Evolutionary conservation across 805 yeast species (phyloP).

Genomic region (Wickerhamiella allomyrinae): DNA sequence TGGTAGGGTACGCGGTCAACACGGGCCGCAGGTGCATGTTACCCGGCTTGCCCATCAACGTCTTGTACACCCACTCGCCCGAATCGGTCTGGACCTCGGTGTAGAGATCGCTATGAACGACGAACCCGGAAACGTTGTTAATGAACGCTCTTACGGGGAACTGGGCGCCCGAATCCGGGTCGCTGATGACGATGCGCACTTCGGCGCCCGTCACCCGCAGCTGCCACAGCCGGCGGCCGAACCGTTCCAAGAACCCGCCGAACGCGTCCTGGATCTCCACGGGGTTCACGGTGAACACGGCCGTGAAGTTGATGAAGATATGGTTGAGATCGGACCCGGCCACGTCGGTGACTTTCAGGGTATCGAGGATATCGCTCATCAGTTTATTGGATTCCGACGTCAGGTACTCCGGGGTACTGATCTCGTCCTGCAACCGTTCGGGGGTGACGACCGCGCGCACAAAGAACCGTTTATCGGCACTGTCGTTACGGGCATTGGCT

Average conservation of each 20-base stretch:
- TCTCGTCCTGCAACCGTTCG: constrained; percentile 85
- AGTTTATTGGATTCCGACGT: constrained; percentile 93
- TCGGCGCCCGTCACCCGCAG: constrained; percentile 95
- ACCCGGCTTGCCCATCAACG: constrained; percentile 64
- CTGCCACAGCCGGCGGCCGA: constrained; percentile 94
- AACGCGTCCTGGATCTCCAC: constrained; percentile 95
- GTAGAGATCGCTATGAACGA: constrained; percentile 87
- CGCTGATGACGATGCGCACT: constrained; percentile 88
- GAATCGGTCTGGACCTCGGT: constrained; percentile 83
- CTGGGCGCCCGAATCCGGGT: constrained; percentile 72
- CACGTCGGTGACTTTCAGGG: constrained; percentile 85
- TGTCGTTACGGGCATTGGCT: constrained; percentile 86
- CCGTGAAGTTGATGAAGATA: constrained; percentile 91
- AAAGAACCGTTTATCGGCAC: constrained; percentile 88
- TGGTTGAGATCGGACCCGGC: constrained; percentile 93
- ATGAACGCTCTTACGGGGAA: constrained; percentile 95
- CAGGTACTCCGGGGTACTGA: constrained; percentile 82
- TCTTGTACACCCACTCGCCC: constrained; percentile 96
- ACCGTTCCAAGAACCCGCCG: constrained; percentile 94
- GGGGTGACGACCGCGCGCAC: constrained; percentile 96
- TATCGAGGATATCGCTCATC: constrained; percentile 91
- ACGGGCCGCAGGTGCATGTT: constrained; percentile 95
- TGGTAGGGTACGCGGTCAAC: constrained; percentile 91
- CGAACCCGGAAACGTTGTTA: constrained; percentile 93
- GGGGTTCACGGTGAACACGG: constrained; percentile 86